A percentile compares a stretch with the other conserved stretches of the same genome.
Conservation (phyloP, 768 basidiomycete genomes). For the Leucocoprinus birnbaumii region DNA sequence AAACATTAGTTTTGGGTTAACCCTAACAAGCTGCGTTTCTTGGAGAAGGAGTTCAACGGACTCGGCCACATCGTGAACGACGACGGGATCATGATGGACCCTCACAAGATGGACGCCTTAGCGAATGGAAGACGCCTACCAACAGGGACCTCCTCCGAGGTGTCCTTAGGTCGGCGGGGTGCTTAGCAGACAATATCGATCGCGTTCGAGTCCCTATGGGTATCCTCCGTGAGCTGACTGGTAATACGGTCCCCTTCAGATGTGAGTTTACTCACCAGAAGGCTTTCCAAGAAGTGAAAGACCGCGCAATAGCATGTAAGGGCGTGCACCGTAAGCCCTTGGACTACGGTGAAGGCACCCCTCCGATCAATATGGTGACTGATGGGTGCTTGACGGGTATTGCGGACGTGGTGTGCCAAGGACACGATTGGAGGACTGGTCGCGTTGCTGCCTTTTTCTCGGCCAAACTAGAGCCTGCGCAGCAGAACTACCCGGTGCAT, state of each 20-base stretch:
- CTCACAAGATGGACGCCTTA: slow-evolving; percentile 28
- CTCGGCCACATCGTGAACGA: slow-evolving; percentile 32
- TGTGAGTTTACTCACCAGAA: slow-evolving; percentile 19
- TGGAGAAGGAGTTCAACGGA: slow-evolving; percentile 23
- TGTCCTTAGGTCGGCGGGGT: slow-evolving; percentile 8
- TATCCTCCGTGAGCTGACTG: slow-evolving; percentile 18
- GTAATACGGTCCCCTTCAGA: slow-evolving; percentile 14
- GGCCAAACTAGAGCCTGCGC: slow-evolving; percentile 28
- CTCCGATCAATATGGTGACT: slow-evolving; percentile 23
- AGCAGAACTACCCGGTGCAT: slow-evolving; percentile 36
- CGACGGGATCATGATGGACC: slow-evolving; percentile 34
- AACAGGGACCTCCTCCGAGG: slow-evolving; percentile 15
- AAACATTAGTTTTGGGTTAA: slow-evolving; percentile 21
- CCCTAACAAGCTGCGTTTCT: slow-evolving; percentile 10
- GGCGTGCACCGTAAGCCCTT: slow-evolving; percentile 16
- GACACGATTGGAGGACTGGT: slow-evolving; percentile 18
- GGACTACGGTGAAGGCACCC: slow-evolving; percentile 15
- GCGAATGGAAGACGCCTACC: slow-evolving; percentile 19
- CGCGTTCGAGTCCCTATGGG: slow-evolving; percentile 26
- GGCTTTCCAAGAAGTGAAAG: slow-evolving; percentile 31
- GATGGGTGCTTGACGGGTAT: slow-evolving; percentile 25
- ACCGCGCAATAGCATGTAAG: slow-evolving; percentile 7
- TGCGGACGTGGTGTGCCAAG: slow-evolving; percentile 20
- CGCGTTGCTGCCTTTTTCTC: slow-evolving; percentile 29
- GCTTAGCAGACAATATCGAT: slow-evolving; percentile 20